These are phyloP conservation scores for Neurospora sp. DNA, from an alignment of 495 filamentous ascomycete species.

Conservation along the genomic window DNA sequence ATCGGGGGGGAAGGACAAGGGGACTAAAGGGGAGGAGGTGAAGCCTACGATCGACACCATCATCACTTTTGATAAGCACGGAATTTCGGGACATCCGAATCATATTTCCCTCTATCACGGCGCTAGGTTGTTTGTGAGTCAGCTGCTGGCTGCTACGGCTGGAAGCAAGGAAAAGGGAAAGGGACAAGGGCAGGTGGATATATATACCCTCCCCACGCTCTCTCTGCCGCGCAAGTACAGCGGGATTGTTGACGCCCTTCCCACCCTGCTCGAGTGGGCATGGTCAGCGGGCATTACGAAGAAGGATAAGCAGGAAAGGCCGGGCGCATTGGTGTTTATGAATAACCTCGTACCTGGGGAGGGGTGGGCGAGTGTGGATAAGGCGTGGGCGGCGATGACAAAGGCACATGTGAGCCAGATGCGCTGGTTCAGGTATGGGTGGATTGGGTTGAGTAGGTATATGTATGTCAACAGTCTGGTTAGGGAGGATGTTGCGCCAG, in stretches of 20 bases:
- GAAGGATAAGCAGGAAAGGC: conserved; percentile 27
- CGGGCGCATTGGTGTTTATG: conserved; percentile 56
- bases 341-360: conserved; percentile 47
- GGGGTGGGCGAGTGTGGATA: conserved; percentile 27
- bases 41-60: conserved; percentile 65
- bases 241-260: conserved; percentile 59
- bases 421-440: conserved; percentile 96
- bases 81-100: conserved; percentile 81
- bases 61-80: conserved; percentile 75
- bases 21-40: neutral
- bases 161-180: conserved; percentile 38
- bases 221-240: conserved; percentile 69
- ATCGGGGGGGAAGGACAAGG: neutral
- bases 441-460: conserved; percentile 84
- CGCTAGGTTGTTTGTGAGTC: conserved; percentile 57
- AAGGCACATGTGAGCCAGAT: conserved; percentile 88
- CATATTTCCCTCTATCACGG: conserved; percentile 82
- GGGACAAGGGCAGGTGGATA: conserved; percentile 35
- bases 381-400: conserved; percentile 77
- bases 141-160: conserved; percentile 48
- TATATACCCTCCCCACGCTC: conserved; percentile 73
- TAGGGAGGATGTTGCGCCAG: conserved; percentile 7
- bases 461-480: conserved; percentile 91
- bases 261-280: conserved; percentile 46
- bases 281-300: conserved; percentile 21